A percentile compares a stretch with the other conserved stretches of the same genome.
phyloP scores from a whole-genome alignment of 768 basidiomycete species.

The Rhodosporidiobolus odoratus region DNA sequence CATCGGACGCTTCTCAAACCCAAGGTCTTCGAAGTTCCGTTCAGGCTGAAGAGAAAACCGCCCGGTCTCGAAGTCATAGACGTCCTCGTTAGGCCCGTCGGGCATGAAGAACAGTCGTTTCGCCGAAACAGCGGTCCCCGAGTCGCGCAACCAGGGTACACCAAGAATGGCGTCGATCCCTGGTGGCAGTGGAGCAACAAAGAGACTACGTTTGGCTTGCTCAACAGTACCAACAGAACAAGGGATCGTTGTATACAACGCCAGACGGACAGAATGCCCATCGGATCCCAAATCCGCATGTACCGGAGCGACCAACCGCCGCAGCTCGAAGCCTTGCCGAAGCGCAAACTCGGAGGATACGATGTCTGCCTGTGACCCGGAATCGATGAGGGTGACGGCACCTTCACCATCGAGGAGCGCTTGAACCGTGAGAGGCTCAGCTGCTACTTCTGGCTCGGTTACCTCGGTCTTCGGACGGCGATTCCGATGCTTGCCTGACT shows the following conservation, averaged over 20 bases:
- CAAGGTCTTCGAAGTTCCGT: neutral
- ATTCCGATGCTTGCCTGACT: neutral
- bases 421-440: neutral
- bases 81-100: neutral
- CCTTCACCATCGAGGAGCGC: neutral
- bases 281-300: slow-evolving; percentile 3
- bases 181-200: neutral
- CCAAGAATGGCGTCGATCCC: slow-evolving; percentile 21
- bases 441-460: neutral
- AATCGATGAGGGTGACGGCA: slow-evolving; percentile 1
- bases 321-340: neutral
- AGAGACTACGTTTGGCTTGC: neutral
- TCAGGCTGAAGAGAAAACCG: neutral
- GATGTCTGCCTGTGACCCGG: slow-evolving; percentile 7
- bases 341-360: neutral
- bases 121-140: neutral
- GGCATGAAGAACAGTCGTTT: neutral
- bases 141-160: slow-evolving; percentile 1
- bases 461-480: neutral
- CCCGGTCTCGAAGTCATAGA: neutral
- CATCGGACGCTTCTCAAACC: slow-evolving; percentile 3
- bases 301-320: neutral
- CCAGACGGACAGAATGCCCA: neutral
- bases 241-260: neutral
- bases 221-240: neutral